These are phyloP conservation scores for Hypoxylon crocopeplum DNA, from an alignment of 495 filamentous ascomycete genomes.

Conservation along the genomic window DNA sequence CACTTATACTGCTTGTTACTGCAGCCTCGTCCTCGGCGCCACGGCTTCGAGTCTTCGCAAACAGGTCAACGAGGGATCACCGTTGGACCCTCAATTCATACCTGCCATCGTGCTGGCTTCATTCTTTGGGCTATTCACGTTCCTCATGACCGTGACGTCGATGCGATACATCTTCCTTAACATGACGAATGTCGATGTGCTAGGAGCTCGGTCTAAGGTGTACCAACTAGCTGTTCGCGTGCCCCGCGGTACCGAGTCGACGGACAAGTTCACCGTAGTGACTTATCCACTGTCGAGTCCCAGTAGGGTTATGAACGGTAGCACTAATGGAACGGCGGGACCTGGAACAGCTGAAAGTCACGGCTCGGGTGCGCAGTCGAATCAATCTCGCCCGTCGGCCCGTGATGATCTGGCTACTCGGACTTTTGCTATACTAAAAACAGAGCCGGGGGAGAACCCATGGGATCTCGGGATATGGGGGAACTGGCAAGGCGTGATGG, in stretches of 20 bases:
- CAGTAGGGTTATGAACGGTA: slow-evolving; percentile 20
- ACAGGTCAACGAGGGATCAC: slow-evolving; percentile 25
- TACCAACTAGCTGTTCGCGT: slow-evolving; percentile 81
- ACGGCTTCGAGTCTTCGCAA: slow-evolving; percentile 43
- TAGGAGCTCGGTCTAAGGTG: slow-evolving; percentile 65
- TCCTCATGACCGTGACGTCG: slow-evolving; percentile 74
- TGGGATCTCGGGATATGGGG: slow-evolving; percentile 71
- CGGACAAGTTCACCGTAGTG: slow-evolving; percentile 46
- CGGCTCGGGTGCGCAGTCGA: neutral
- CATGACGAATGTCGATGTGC: slow-evolving; percentile 81
- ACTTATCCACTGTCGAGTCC: slow-evolving; percentile 48
- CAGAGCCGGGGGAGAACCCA: slow-evolving; percentile 76
- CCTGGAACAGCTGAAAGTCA: neutral
- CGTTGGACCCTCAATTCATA: slow-evolving; percentile 48
- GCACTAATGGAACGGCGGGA: slow-evolving; percentile 4
- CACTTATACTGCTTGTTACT: slow-evolving; percentile 72
- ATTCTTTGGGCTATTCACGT: slow-evolving; percentile 78
- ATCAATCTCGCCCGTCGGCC: slow-evolving; percentile 4
- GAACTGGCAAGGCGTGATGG: slow-evolving; percentile 81
- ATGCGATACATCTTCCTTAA: slow-evolving; percentile 72
- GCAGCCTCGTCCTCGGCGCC: slow-evolving; percentile 64
- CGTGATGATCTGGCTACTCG: slow-evolving; percentile 58
- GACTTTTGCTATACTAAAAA: slow-evolving; percentile 79
- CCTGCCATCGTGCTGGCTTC: slow-evolving; percentile 51
- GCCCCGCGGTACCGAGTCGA: slow-evolving; percentile 55